These are phyloP conservation scores for Aspergillus affinis DNA, from an alignment of 495 filamentous ascomycete genomes.

Conservation along the genomic window DNA sequence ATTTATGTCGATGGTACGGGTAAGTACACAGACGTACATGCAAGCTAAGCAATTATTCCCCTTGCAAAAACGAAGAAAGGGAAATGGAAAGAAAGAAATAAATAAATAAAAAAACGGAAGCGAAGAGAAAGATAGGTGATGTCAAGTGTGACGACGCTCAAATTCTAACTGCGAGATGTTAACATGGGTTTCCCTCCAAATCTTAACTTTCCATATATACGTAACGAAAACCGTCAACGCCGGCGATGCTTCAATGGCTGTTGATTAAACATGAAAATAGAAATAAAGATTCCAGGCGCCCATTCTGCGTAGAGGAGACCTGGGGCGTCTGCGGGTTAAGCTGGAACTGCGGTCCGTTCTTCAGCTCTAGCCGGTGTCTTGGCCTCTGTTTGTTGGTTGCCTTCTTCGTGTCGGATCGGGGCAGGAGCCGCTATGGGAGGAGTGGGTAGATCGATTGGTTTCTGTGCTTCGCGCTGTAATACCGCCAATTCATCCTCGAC, in stretches of 20 bases:
- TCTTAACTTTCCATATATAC: constrained; percentile 14
- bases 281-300: not conserved
- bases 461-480: constrained; percentile 66
- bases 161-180: not conserved
- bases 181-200: not conserved
- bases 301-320: not conserved
- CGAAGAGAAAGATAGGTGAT: not conserved
- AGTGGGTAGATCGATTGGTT: constrained; percentile 52
- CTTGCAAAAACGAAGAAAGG: not conserved
- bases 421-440: constrained; percentile 51
- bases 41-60: not conserved
- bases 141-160: not conserved
- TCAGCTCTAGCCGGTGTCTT: constrained; percentile 35
- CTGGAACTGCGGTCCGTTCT: constrained; percentile 33
- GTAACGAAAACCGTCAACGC: constrained; percentile 26
- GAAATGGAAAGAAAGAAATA: not conserved
- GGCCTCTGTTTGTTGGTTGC: constrained; percentile 32
- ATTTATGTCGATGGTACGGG: not conserved
- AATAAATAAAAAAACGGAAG: not conserved
- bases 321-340: constrained; percentile 13
- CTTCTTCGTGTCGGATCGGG: constrained; percentile 20
- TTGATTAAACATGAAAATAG: not conserved
- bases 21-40: not conserved
- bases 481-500: constrained; percentile 92
- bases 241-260: constrained; percentile 18